Base-by-base conservation (phyloP, 1,284 basidiomycete genomes). In the Tylopilus sp. region DNA sequence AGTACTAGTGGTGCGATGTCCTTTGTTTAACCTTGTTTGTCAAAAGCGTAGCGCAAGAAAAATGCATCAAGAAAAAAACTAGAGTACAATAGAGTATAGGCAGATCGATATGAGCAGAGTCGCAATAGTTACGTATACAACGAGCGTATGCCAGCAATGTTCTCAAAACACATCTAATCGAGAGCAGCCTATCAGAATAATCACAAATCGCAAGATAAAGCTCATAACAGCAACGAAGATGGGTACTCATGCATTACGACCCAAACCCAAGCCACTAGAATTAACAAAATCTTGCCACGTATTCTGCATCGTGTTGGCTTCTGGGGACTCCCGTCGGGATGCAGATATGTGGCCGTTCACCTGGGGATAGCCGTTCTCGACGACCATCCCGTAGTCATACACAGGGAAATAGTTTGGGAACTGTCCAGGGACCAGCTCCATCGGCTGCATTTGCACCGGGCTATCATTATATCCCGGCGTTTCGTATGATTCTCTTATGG, bases 321-420 rank as follows among this genome's bases (percentile, higher is more conserved):
- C 80, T 2, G 81, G 81, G 0, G 80, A 80, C 18, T 77, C 77
- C 38, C 68, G 64, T 42, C 68, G 63, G 6, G 71, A 68, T 8
- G 52, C 52, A 43, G 70, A 61, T 39, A 71, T 58, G 51, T 65
- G 66, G 2, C 63, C 66, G 31, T 70, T 71, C 54, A 68, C 55
- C 7, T 75, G 71, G 37, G 65, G 51, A 37, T 67, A 63, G 6
- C 61, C 63, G 34, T 69, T 72, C 55, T 64, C 65, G 24, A 62
- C 58, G 30, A 62, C 62, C 50, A 73, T 71, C 14, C 73, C 75
- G 63, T 88, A 88, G 61, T 88, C 86, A 57, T 85, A 88, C 29
- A 87, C 85, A 1, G 83, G 78, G 73, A 88, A 87, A 58, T 88
- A 88, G 56, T 76, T 77, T 9, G 85, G 85, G 67, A 82, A 80